A percentile compares a stretch with the other conserved stretches of the same genome.
phyloP scores from a whole-genome alignment of 2,329 filamentous ascomycete genomes.

The Eurotiales sp. region DNA sequence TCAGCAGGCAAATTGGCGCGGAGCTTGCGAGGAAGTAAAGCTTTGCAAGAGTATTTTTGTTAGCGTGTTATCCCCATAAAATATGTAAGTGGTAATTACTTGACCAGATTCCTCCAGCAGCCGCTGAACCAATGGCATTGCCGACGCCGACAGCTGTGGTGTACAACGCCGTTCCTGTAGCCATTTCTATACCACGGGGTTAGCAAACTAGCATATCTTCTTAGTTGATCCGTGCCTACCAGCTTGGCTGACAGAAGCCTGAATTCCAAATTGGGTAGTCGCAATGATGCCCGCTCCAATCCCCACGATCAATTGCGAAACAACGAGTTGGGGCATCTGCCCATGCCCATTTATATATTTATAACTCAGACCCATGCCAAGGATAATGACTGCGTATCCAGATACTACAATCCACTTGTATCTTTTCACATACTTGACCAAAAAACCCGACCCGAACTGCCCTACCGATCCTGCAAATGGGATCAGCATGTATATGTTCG shows the following conservation, averaged over 20 bases:
- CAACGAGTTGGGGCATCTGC: constrained; percentile 5
- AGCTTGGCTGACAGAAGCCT: constrained; percentile 5
- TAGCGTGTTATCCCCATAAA: neutral
- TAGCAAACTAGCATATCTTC: neutral
- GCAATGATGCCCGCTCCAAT: constrained; percentile 6
- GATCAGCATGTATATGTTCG: constrained; percentile 7
- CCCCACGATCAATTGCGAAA: constrained; percentile 7
- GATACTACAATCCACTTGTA: constrained; percentile 9
- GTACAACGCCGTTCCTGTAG: constrained; percentile 7
- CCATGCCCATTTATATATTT: constrained; percentile 8
- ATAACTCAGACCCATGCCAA: constrained; percentile 8
- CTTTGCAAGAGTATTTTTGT: neutral
- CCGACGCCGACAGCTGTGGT: constrained; percentile 5
- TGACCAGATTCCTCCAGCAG: constrained; percentile 8
- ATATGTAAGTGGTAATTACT: neutral
- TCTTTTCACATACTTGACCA: constrained; percentile 9
- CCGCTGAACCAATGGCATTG: constrained; percentile 7
- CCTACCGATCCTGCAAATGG: constrained; percentile 10
- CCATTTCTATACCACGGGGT: constrained; percentile 1
- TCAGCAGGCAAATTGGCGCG: neutral
- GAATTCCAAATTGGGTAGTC: constrained; percentile 9
- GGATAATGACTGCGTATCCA: constrained; percentile 8
- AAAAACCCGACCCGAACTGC: neutral
- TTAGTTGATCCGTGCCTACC: neutral
- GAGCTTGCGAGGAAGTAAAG: constrained; percentile 10